A percentile compares a stretch with the other conserved stretches of the same genome.
Evolutionary conservation across 163 green algal genomes (phyloP).

Genomic region (Picocystis sp.): DNA sequence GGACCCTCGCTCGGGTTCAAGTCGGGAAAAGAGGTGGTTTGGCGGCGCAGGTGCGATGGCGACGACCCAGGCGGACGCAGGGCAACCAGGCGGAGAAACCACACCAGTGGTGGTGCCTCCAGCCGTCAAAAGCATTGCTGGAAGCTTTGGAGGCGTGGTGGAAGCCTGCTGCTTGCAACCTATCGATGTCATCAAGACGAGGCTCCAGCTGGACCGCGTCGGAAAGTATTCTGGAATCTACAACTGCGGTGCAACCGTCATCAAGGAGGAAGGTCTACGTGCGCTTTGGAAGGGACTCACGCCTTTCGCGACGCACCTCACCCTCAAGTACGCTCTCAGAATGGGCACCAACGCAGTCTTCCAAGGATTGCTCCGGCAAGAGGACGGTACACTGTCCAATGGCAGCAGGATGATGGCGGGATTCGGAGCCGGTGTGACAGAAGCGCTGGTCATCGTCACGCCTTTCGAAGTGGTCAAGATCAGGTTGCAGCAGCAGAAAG

Average conservation of each 20-base stretch:
- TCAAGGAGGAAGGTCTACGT: constrained; percentile 50
- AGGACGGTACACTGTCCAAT: constrained; percentile 49
- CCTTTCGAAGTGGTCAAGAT: constrained; percentile 97
- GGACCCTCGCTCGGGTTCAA: too few species aligned
- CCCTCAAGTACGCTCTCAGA: constrained; percentile 88
- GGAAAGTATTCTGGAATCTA: constrained; percentile 63
- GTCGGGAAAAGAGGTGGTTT: too few species aligned
- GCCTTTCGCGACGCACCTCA: constrained; percentile 84
- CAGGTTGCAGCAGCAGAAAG: constrained; percentile 80
- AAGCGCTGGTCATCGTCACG: constrained; percentile 81
- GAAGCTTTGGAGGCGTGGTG: constrained; percentile 69
- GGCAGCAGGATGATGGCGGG: constrained; percentile 50
- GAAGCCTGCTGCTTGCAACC: constrained; percentile 78
- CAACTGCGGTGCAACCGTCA: constrained; percentile 55
- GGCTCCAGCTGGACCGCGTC: constrained; percentile 71
- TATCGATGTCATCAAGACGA: constrained; percentile 91
- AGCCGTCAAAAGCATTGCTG: constrained; percentile 17
- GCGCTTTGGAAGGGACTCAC: constrained; percentile 88
- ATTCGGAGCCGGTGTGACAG: constrained; percentile 66
- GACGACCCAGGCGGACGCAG: too few species aligned
- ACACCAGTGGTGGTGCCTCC: too few species aligned
- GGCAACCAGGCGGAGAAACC: too few species aligned
- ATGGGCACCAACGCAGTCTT: constrained; percentile 87
- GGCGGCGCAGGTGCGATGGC: too few species aligned
- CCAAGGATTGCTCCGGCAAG: constrained; percentile 48